Base-by-base conservation (phyloP, 2,329 filamentous ascomycete species). In the Colletotrichum nymphaeae region DNA sequence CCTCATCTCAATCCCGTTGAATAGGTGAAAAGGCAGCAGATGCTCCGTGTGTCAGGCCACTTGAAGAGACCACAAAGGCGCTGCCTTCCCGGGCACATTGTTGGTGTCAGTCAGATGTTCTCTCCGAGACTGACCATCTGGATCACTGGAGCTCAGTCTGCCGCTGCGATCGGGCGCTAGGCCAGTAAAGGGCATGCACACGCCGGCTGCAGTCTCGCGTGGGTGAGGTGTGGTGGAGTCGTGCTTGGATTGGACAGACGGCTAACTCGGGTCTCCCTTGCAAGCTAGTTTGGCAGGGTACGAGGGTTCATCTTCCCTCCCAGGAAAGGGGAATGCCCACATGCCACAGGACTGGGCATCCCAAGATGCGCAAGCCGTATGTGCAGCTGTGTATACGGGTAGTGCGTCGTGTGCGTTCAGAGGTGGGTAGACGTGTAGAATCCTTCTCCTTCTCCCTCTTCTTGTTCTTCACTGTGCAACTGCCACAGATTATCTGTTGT, bases 61-160 rank as follows among this genome's bases (percentile, higher is more conserved):
- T 69, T 26, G 26, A 5, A 55, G 12, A 49, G 22, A n/a, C 63
- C 37, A 46, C 14, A 12, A 6, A 16, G 24, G 11, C 14, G 37
- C 14, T n/a, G 59, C 4, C 32, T 42, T 42, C 14, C 32, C 42
- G 55, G 19, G 22, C 30, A 32, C 19, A 49, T 37, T 24, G 22
- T n/a, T 26, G 67, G 24, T 42, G 63, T 69, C 56, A 63, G 57
- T 63, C 58, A 72, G 69, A 72, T 72, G 58, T 53, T 69, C 69
- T 9, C 42, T 49, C 19, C 19, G 8, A 22, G 19, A 49, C 69
- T 22, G 58, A 35, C 59, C 58, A 72, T 63, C 64, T 64, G 58
- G 52, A 58, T 63, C 58, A n/a, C 65, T 59, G 57, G 69, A 53
- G 30, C 35, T 52, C 19, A 53, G 24, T 67, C 35, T 42, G 26